phyloP scores from a whole-genome alignment of 495 filamentous ascomycete species.

The Lophiostoma macrostomum region DNA sequence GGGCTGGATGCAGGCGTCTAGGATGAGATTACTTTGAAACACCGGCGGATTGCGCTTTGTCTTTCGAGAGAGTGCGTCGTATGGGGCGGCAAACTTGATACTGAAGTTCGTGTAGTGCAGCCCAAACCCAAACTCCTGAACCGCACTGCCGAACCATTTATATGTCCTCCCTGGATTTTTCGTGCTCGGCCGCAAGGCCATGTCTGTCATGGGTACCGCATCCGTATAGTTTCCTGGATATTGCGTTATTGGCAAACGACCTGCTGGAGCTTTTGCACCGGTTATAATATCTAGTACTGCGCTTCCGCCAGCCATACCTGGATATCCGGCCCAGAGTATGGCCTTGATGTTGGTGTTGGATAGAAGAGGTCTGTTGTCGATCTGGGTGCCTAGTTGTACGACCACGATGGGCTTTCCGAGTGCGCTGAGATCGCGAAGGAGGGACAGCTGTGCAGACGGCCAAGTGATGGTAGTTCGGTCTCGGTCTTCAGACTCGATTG shows the following conservation, averaged over 20 bases:
- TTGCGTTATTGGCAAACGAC: constrained; percentile 55
- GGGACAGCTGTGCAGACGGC: constrained; percentile 54
- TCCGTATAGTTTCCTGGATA: constrained; percentile 55
- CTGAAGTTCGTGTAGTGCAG: constrained; percentile 52
- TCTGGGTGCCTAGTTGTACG: constrained; percentile 52
- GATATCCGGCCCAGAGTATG: constrained; percentile 58
- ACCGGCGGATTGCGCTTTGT: constrained; percentile 8
- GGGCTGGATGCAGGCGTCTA: constrained; percentile 17
- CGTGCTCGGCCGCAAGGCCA: constrained; percentile 50
- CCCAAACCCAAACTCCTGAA: constrained; percentile 56
- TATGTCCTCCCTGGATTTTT: constrained; percentile 53
- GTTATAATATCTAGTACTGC: constrained; percentile 55
- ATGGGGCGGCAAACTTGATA: constrained; percentile 34
- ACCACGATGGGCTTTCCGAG: constrained; percentile 55
- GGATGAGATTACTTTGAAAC: constrained; percentile 35
- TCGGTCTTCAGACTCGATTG: constrained; percentile 52
- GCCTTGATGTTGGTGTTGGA: constrained; percentile 49
- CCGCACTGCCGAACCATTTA: constrained; percentile 55
- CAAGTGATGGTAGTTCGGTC: constrained; percentile 57
- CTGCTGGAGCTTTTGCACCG: constrained; percentile 53
- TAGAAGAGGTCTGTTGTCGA: constrained; percentile 30
- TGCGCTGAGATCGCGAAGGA: constrained; percentile 49
- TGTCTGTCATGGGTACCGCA: constrained; percentile 54
- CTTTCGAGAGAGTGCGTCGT: background rate
- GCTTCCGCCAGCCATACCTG: constrained; percentile 55